Base-by-base conservation (phyloP, 257 asterid genomes). In the Solanum virginianum region DNA sequence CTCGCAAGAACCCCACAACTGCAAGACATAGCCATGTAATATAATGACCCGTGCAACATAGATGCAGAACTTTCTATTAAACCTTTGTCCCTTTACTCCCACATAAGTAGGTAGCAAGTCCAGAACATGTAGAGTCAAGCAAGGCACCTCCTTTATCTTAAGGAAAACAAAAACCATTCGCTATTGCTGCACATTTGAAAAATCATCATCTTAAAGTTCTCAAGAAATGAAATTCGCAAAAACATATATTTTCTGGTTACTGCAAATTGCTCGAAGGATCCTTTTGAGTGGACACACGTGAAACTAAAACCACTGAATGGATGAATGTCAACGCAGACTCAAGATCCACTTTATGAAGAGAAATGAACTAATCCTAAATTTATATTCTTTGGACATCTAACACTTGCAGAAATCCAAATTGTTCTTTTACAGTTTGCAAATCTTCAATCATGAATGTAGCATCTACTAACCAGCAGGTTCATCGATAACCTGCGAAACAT, bases 381-480 rank as follows among this genome's bases (percentile, higher is more conserved):
- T 14, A 79, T 6, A 49, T 75, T 75, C 82, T 16, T 53, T 26
- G 26, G 43, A 51, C 16, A 79, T 53, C 47, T 9, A 75, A 79
- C 29, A 26, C 65, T 26, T 53, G 65, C 41, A 51, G 49, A 53
- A 0, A 79, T 26, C 65, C 49, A 79, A 79, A 51, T 79, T 79
- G 82, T 79, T 51, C 82, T 26, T 79, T 51, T 49, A 51, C 82
- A 79, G 49, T 79, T 79, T 53, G 65, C 62, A 53, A 53, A 26
- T 79, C 63, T 77, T 79, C 65, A 51, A 53, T 79, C 62, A 79
- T 53, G 47, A 53, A 79, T 79, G 65, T 79, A 53, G 65, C 65
- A 77, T 55, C 86, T 83, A 83, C 85, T 83, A 68, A 83, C 85
- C 85, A 83, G 75, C 80, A 66, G 80, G 66, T 83, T 83, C 72